Percentiles rank a stretch among this genome's conserved stretches.
These are phyloP conservation scores for Diaporthe sp. DNA, from an alignment of 2,329 filamentous ascomycete species.

Conservation along the genomic window DNA sequence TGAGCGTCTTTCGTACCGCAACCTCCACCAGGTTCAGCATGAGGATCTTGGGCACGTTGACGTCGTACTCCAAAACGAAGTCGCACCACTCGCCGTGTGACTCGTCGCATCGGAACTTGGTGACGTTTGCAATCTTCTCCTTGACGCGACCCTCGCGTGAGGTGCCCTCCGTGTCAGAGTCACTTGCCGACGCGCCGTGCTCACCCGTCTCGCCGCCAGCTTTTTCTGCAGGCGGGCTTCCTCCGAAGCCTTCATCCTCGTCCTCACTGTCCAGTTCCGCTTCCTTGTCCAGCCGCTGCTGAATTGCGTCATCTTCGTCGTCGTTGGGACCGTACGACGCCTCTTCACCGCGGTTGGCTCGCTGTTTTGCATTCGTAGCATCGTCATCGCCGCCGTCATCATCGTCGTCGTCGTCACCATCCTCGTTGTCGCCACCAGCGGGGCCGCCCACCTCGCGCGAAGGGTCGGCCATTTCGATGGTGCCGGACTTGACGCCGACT, in stretches of 20 bases:
- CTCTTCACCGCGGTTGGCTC: conserved; percentile 82
- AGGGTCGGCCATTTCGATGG: conserved; percentile 64
- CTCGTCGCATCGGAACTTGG: conserved; percentile 85
- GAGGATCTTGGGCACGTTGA: conserved; percentile 87
- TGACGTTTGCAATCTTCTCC: conserved; percentile 75
- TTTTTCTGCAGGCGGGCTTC: conserved; percentile 59
- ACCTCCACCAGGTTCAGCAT: conserved; percentile 93
- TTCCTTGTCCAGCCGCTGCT: conserved; percentile 72
- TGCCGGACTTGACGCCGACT: conserved; percentile 70
- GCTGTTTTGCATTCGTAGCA: conserved; percentile 80
- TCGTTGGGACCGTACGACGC: conserved; percentile 94
- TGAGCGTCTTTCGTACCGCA: conserved; percentile 82
- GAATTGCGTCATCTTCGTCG: conserved; percentile 87
- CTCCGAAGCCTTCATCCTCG: conserved; percentile 67
- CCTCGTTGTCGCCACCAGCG: conserved; percentile 58
- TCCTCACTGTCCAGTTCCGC: conserved; percentile 60
- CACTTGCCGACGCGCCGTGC: conserved; percentile 55
- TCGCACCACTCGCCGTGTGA: conserved; percentile 80
- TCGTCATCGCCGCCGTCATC: conserved; percentile 85
- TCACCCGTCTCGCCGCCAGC: conserved; percentile 56
- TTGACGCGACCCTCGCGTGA: conserved; percentile 76
- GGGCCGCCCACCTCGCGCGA: conserved; percentile 54
- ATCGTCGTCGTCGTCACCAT: conserved; percentile 75
- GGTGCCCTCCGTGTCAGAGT: conserved; percentile 54
- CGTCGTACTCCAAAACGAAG: conserved; percentile 86